Conservation (phyloP, 495 filamentous ascomycete species). For the Penicillium goetzii region DNA sequence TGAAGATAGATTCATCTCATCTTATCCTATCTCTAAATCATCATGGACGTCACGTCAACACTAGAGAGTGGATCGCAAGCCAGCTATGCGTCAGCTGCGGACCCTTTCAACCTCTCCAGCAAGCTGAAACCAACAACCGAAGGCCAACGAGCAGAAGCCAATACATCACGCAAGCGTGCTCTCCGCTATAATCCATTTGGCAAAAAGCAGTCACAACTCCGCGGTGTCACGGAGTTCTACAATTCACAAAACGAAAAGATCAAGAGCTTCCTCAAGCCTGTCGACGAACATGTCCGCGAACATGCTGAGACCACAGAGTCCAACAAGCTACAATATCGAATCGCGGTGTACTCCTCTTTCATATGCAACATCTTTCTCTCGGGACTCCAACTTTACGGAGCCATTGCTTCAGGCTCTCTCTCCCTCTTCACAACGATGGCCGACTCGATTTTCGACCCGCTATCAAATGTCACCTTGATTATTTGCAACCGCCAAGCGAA, state of each 20-base stretch:
- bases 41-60: conserved; percentile 1
- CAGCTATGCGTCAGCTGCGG: not conserved
- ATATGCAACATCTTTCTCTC: not conserved
- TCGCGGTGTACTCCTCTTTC: not conserved
- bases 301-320: conserved; percentile 1
- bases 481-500: conserved; percentile 3
- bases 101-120: not conserved
- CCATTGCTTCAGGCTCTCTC: not conserved
- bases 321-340: conserved; percentile 1
- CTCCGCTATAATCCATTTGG: not conserved
- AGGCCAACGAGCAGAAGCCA: not conserved
- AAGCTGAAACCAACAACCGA: not conserved
- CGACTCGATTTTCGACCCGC: not conserved
- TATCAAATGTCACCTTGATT: not conserved
- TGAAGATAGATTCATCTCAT: not conserved
- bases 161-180: not conserved
- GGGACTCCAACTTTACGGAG: not conserved
- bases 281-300: conserved; percentile 13
- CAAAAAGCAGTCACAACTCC: not conserved
- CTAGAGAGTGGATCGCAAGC: not conserved
- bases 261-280: conserved; percentile 5
- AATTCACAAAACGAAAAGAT: conserved; percentile 9
- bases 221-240: not conserved
- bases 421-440: conserved; percentile 3
- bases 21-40: not conserved